Base-by-base conservation (phyloP, 768 basidiomycete species). In the Nidularia pulvinata region DNA sequence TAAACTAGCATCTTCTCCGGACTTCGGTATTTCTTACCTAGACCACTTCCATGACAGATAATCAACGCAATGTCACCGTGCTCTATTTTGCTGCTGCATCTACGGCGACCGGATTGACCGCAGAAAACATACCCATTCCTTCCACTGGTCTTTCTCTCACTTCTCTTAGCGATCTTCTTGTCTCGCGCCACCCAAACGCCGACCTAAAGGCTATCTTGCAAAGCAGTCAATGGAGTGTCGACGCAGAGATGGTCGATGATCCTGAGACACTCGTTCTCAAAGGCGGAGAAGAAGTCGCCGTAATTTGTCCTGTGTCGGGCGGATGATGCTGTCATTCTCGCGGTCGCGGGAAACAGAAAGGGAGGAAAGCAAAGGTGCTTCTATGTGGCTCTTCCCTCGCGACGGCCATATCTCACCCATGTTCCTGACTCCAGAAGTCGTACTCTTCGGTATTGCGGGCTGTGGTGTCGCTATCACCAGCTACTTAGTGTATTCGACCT, bases 221-320 rank as follows among this genome's bases (percentile, higher is more conserved):
- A 46, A 69, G 74, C 33, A 86, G 85, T 58, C 80, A 80, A 64
- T 92, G 91, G 90, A 90, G 90, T 61, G 88, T 93, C 10, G 73
- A 92, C 61, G 86, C 79, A 50, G 89, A 90, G 69, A 92, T 92
- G 88, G 78, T 91, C 1, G 82, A 86, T 10, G 76, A 85, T 55
- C 77, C 78, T 2, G 69, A 72, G n/a, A 55, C 56, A 1, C 69
- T 81, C 16, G 53, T 71, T 10, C 66, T 93, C 46, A 76, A 67
- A 45, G 88, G 88, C 9, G 90, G 89, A 19, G 89, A 93, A 65
- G 86, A 89, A 60, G 81, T 92, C 6, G 89, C 85, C 11, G 77
- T 93, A 25, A 93, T 93, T 43, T 88, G 87, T 58, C 91, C 89
- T 7, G 90, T 93, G 0, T 90, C 88, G 50, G 91, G 92, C 4